Conservation (phyloP, 768 basidiomycete species). For the Amyloporia xantha region DNA sequence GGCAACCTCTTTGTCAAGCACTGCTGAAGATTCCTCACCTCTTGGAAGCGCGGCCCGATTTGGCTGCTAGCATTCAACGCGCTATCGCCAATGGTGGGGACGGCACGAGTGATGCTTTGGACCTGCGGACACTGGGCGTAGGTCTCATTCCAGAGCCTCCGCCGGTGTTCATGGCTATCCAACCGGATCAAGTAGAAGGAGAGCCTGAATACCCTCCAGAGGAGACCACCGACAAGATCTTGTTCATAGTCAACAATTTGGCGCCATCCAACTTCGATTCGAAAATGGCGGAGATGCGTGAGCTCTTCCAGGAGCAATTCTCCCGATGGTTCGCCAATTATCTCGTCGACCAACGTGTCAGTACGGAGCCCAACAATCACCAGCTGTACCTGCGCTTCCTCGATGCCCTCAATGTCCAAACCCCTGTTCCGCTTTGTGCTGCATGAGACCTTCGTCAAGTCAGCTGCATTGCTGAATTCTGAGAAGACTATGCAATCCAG, state of each 20-base stretch:
- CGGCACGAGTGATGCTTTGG: constrained; percentile 30
- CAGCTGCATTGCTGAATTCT: constrained; percentile 79
- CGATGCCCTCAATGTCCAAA: constrained; percentile 69
- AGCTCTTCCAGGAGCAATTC: constrained; percentile 75
- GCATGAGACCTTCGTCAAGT: constrained; percentile 92
- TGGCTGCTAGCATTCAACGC: constrained; percentile 64
- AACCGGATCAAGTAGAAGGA: constrained; percentile 58
- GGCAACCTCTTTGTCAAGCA: constrained; percentile 88
- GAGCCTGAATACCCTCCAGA: constrained; percentile 70
- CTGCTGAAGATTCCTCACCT: constrained; percentile 84
- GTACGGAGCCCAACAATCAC: constrained; percentile 96
- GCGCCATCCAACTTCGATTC: constrained; percentile 89
- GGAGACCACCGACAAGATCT: constrained; percentile 84
- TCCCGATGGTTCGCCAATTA: constrained; percentile 98
- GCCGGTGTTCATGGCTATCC: constrained; percentile 72
- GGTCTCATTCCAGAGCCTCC: constrained; percentile 36
- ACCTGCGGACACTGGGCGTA: constrained; percentile 32
- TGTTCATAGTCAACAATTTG: constrained; percentile 98
- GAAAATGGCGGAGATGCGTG: constrained; percentile 83
- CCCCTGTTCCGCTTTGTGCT: constrained; percentile 68
- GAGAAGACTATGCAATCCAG: constrained; percentile 84
- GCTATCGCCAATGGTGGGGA: constrained; percentile 53
- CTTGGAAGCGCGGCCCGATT: constrained; percentile 77
- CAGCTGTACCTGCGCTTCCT: constrained; percentile 91
- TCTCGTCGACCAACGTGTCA: constrained; percentile 91